Percentiles rank a stretch among this genome's conserved stretches.
Evolutionary conservation across 2,329 filamentous ascomycete species (phyloP).

Genomic region (Apiospora hydei): DNA sequence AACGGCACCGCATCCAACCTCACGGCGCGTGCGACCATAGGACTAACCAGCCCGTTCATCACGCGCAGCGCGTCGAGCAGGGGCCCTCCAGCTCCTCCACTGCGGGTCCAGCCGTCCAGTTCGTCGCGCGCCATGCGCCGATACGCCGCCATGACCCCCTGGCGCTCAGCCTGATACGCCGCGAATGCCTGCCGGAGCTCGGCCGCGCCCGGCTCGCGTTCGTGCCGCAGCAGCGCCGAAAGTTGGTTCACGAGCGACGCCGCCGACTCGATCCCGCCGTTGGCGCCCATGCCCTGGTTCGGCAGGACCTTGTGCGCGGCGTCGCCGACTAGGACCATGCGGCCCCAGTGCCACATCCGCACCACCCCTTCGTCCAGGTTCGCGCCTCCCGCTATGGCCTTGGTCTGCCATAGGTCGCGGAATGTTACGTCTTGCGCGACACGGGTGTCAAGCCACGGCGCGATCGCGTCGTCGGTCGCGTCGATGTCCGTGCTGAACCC

Average conservation of each 20-base stretch:
- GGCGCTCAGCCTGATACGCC: conserved; percentile 3
- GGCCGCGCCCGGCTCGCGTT: not conserved
- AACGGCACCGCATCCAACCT: not conserved
- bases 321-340: conserved; percentile 45
- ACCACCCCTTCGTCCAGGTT: conserved; percentile 45
- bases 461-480: not conserved
- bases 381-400: conserved; percentile 31
- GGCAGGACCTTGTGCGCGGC: conserved; percentile 43
- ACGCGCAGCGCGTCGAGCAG: conserved; percentile 2
- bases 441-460: conserved; percentile 3
- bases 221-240: not conserved
- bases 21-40: not conserved
- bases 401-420: not conserved
- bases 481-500: not conserved
- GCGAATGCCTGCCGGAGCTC: not conserved
- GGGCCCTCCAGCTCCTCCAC: not conserved
- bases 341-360: conserved; percentile 39
- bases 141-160: not conserved
- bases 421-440: not conserved
- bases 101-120: not conserved
- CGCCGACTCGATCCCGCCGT: conserved; percentile 26
- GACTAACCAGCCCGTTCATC: not conserved
- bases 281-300: conserved; percentile 43
- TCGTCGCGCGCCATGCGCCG: conserved; percentile 5
- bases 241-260: not conserved